Percentiles rank a stretch among this genome's conserved stretches.
These are phyloP conservation scores for Chlorella sp. DNA, from an alignment of 139 green algal species.

Conservation along the genomic window DNA sequence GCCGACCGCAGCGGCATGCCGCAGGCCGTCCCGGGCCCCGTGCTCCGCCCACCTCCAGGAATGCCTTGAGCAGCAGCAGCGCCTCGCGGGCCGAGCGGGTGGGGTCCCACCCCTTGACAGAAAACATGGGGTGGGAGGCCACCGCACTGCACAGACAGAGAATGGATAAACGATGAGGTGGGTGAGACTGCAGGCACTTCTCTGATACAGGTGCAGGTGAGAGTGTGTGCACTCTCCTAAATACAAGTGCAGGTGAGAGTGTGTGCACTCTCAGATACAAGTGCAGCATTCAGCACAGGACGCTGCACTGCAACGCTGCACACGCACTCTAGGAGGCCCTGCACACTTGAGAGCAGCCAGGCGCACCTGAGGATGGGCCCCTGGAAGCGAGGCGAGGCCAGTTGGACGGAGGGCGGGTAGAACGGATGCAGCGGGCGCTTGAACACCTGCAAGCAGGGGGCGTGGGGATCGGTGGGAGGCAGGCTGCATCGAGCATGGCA, in stretches of 20 bases:
- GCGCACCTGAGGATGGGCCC: constrained; percentile 37
- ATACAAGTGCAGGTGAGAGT: too few relatives aligned
- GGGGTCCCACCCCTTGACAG: constrained; percentile 78
- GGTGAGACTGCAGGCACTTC: too few relatives aligned
- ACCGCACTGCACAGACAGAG: constrained; percentile 48
- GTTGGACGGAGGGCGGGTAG: constrained; percentile 75
- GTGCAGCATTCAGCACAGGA: too few relatives aligned
- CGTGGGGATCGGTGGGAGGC: too few relatives aligned
- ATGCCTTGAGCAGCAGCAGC: constrained; percentile 46
- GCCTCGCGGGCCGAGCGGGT: constrained; percentile 60
- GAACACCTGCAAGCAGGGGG: constrained; percentile 48
- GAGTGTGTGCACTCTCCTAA: too few relatives aligned
- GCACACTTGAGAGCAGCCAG: too few relatives aligned
- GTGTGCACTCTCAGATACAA: too few relatives aligned
- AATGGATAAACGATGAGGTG: too few relatives aligned
- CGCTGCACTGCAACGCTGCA: too few relatives aligned
- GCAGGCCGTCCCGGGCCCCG: background rate
- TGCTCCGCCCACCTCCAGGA: constrained; percentile 63
- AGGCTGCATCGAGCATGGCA: too few relatives aligned
- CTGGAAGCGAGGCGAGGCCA: constrained; percentile 66
- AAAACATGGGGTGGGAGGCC: constrained; percentile 68
- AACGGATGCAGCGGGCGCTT: constrained; percentile 89
- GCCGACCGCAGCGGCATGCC: background rate
- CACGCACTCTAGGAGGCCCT: too few relatives aligned
- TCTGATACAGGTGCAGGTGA: too few relatives aligned